Base-by-base conservation (phyloP, 495 filamentous ascomycete genomes). In the Staphylotrichum longicolle region DNA sequence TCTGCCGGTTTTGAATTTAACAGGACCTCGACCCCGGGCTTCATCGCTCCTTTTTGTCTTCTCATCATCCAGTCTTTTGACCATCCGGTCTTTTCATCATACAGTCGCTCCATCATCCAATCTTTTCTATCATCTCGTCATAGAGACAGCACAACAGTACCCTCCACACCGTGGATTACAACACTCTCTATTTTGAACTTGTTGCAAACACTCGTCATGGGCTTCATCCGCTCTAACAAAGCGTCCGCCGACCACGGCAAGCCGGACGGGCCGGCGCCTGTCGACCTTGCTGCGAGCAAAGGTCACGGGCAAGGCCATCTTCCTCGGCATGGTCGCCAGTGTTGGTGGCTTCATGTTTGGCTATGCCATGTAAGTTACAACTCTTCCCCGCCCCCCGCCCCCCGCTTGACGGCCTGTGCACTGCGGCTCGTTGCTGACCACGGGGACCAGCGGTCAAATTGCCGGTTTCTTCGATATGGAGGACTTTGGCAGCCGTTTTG, bases 261-360 rank as follows among this genome's bases (percentile, higher is more conserved):
- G 33, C 15, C 32, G 8, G 44, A 59, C 40, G 30, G 34, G 0
- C 41, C 44, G 9, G 41, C 58, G 34, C 47, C 61, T 30, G 67
- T 54, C 5, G 30, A 59, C 7, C 10, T 63, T 2, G 58, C 47
- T 40, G 59, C 14, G 66, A 68, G 57, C 68, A 71, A 72, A 57
- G 59, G 55, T 80, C 52, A 81, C 78, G 15, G 50, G 69, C 35
- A 47, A 75, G 3, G 73, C 80, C 10, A 44, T 74, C 55, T 68
- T 75, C 41, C 68, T 82, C 47, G 79, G 79, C 7, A 57, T 64
- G 33, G 73, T 82, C 48, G 79, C 82, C 57, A 81, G 86, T 27
- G 89, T 91, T 78, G 88, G 89, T 68, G 88, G 89, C 61, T 89
- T 91, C 75, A 88, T 91, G 73, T 91, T 91, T 64, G 89, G 89